Evolutionary conservation across 352 stramenopile species (phyloP).

Genomic region (Phytophthora cactorum): DNA sequence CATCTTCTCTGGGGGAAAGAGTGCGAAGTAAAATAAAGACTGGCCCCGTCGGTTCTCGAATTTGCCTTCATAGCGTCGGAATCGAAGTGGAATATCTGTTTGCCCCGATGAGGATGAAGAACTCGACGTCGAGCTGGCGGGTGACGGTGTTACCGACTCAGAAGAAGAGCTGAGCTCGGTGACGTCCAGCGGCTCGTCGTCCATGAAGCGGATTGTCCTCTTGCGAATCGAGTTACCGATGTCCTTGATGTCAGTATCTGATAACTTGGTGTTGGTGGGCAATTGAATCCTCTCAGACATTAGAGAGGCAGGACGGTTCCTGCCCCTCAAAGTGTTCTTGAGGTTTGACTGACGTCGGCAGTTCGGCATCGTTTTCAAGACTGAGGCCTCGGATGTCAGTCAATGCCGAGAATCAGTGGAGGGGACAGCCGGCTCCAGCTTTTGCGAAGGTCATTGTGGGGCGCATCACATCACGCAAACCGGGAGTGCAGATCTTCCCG

Average conservation of each 20-base stretch:
- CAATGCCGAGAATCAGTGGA: not conserved
- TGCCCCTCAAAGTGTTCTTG: slow-evolving; percentile 16
- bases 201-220: slow-evolving; percentile 30
- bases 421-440: not conserved
- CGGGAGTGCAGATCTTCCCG: not conserved
- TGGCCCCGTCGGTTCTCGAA: slow-evolving; percentile 46
- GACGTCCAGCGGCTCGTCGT: slow-evolving; percentile 18
- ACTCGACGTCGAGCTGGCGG: slow-evolving; percentile 12
- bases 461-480: slow-evolving; percentile 6
- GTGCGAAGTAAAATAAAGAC: slow-evolving; percentile 47
- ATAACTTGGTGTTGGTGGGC: slow-evolving; percentile 4
- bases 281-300: slow-evolving; percentile 23
- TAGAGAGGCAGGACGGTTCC: slow-evolving; percentile 10
- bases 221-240: slow-evolving; percentile 14
- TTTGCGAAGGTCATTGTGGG: no score
- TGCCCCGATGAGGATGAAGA: slow-evolving; percentile 5
- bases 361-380: slow-evolving; percentile 34
- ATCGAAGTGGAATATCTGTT: slow-evolving; percentile 27
- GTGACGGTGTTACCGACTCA: slow-evolving; percentile 5
- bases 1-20: slow-evolving; percentile 39
- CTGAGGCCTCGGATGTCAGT: slow-evolving; percentile 7
- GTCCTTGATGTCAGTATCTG: not conserved
- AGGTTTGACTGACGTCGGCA: slow-evolving; percentile 24
- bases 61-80: slow-evolving; percentile 45
- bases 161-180: slow-evolving; percentile 20